phyloP scores from a whole-genome alignment of 2,329 filamentous ascomycete species.

The Claviceps arundinis region DNA sequence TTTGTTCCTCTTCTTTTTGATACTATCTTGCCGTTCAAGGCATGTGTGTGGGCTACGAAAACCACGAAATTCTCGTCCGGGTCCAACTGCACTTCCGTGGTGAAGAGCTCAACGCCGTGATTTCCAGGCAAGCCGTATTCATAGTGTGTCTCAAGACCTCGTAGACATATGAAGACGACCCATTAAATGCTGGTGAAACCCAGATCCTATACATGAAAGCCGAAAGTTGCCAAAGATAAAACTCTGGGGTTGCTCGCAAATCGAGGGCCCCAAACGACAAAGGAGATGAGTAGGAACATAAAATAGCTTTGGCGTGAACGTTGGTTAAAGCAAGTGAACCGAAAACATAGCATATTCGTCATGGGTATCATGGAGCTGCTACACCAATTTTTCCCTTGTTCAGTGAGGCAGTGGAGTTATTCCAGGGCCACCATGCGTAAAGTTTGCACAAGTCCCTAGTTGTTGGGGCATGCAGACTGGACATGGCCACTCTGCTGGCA shows the following conservation, averaged over 20 bases:
- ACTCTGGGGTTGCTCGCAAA: neutral
- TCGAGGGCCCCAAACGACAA: slow-evolving; percentile 1
- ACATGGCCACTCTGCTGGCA: slow-evolving; percentile 77
- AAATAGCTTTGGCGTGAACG: slow-evolving; percentile 5
- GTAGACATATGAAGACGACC: neutral
- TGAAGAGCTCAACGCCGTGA: neutral
- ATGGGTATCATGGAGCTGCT: slow-evolving; percentile 31
- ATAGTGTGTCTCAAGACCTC: neutral
- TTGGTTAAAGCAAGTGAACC: slow-evolving; percentile 14
- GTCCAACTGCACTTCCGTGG: neutral
- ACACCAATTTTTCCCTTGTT: slow-evolving; percentile 22
- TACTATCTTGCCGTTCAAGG: neutral
- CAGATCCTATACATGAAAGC: neutral
- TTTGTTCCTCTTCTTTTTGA: neutral
- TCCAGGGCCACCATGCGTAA: slow-evolving; percentile 10
- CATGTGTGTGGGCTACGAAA: neutral
- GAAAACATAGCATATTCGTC: slow-evolving; percentile 16
- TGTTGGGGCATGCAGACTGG: slow-evolving; percentile 76
- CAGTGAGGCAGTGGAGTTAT: slow-evolving; percentile 11
- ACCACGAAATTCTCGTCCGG: neutral
- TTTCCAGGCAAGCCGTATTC: neutral
- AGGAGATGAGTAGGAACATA: slow-evolving; percentile 10
- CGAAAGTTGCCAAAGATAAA: slow-evolving; percentile 1
- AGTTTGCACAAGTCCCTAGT: slow-evolving; percentile 26
- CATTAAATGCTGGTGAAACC: neutral